Percentiles rank a stretch among this genome's conserved stretches.
These are phyloP conservation scores for Calocybe gambosa DNA, from an alignment of 1,284 basidiomycete genomes.

Conservation along the genomic window DNA sequence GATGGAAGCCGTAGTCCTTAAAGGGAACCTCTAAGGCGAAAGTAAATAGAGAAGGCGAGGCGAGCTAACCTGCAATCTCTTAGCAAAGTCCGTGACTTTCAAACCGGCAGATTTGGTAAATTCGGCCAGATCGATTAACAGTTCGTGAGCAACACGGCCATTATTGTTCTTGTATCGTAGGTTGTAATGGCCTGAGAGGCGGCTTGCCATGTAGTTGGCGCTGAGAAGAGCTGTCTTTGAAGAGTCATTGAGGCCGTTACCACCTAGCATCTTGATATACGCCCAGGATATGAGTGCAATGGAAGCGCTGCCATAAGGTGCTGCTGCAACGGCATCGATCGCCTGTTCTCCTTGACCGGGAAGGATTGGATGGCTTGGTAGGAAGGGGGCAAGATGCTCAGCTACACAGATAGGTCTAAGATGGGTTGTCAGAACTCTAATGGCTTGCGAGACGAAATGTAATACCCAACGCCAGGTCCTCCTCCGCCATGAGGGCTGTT, in stretches of 20 bases:
- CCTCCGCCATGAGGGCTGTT: conserved; percentile 93
- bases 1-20: conserved; percentile 85
- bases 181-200: conserved; percentile 82
- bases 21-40: not conserved
- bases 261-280: conserved; percentile 97
- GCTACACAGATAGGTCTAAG: conserved; percentile 89
- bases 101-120: conserved; percentile 86
- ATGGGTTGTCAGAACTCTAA: not conserved
- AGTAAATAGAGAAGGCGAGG: conserved; percentile 4
- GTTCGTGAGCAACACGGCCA: conserved; percentile 90
- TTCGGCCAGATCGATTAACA: conserved; percentile 92
- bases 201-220: conserved; percentile 95
- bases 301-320: conserved; percentile 91
- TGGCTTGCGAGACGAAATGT: conserved; percentile 2
- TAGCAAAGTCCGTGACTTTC: conserved; percentile 94
- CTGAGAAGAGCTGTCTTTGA: conserved; percentile 87
- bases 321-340: conserved; percentile 87
- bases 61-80: conserved; percentile 74
- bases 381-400: conserved; percentile 89
- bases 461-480: conserved; percentile 87
- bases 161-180: conserved; percentile 89
- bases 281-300: conserved; percentile 98
- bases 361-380: conserved; percentile 86
- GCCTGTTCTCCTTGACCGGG: conserved; percentile 64
- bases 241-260: conserved; percentile 78